These are phyloP conservation scores for Lichtheimia ramosa DNA, from an alignment of 371 early-diverging fungal genomes.

Conservation along the genomic window DNA sequence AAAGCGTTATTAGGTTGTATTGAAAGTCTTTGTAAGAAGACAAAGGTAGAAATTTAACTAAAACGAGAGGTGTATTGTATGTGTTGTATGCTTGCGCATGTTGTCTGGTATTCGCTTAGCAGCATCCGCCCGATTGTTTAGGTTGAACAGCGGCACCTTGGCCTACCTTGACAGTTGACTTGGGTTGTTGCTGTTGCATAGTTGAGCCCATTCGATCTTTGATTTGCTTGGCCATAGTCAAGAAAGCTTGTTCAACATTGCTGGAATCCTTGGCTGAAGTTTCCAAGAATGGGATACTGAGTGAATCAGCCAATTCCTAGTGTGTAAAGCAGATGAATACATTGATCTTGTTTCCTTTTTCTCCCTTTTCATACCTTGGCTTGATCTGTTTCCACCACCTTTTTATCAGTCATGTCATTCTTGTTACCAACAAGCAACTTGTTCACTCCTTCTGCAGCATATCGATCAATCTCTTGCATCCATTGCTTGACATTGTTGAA, in stretches of 20 bases:
- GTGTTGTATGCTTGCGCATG: slow-evolving; percentile 2
- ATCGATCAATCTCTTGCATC: slow-evolving; percentile 90
- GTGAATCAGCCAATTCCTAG: slow-evolving; percentile 83
- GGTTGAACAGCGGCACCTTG: slow-evolving; percentile 47
- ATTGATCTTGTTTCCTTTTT: neutral
- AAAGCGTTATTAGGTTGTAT: slow-evolving; percentile 1
- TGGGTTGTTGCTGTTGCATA: slow-evolving; percentile 36
- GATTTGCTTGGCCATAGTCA: slow-evolving; percentile 91
- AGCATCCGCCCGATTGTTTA: slow-evolving; percentile 48
- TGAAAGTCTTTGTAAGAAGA: neutral
- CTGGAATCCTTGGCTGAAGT: slow-evolving; percentile 93
- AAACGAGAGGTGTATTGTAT: too few species aligned
- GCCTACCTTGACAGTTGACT: slow-evolving; percentile 45
- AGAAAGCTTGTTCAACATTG: slow-evolving; percentile 95
- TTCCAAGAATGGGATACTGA: slow-evolving; percentile 90
- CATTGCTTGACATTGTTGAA: slow-evolving; percentile 89
- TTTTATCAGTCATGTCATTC: slow-evolving; percentile 91
- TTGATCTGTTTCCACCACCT: slow-evolving; percentile 73
- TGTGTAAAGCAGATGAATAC: neutral
- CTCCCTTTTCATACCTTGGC: slow-evolving; percentile 54
- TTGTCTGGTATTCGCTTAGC: slow-evolving; percentile 21
- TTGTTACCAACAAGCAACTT: slow-evolving; percentile 99
- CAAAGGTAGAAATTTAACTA: neutral
- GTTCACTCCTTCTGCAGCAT: slow-evolving; percentile 70
- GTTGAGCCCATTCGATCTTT: slow-evolving; percentile 64